phyloP scores from a whole-genome alignment of 1,284 basidiomycete genomes.

The Trichosporon sp. region DNA sequence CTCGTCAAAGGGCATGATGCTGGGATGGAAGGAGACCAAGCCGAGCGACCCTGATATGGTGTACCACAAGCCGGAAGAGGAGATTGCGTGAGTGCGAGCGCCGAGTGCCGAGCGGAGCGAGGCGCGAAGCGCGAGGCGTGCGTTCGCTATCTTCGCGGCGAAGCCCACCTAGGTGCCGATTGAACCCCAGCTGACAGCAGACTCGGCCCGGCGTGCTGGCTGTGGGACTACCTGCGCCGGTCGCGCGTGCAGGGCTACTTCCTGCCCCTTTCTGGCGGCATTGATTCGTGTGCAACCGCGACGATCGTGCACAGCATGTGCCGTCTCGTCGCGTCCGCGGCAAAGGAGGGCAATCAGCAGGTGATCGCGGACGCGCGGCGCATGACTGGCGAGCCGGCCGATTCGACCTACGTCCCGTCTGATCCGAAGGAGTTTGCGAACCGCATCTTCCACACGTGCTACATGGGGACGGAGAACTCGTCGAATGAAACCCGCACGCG shows the following conservation, averaged over 20 bases:
- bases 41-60: conserved; percentile 58
- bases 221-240: conserved; percentile 96
- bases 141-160: no score
- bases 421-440: conserved; percentile 80
- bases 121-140: no score
- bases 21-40: conserved; percentile 61
- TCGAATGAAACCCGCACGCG: conserved; percentile 77
- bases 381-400: conserved; percentile 76
- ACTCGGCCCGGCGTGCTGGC: conserved; percentile 94
- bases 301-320: conserved; percentile 97
- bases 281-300: conserved; percentile 94
- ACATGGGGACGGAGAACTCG: conserved; percentile 98
- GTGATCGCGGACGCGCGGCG: conserved; percentile 87
- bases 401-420: conserved; percentile 73
- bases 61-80: conserved; percentile 89
- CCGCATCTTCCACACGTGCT: conserved; percentile 94
- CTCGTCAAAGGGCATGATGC: conserved; percentile 55
- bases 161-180: no score
- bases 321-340: conserved; percentile 74
- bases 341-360: conserved; percentile 66
- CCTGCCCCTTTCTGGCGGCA: conserved; percentile 92
- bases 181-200: conserved; percentile 53
- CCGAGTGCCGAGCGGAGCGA: no score
- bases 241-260: conserved; percentile 95
- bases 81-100: conserved; percentile 77